phyloP scores from a whole-genome alignment of 305 asterid species.

The Striga hermonthica region DNA sequence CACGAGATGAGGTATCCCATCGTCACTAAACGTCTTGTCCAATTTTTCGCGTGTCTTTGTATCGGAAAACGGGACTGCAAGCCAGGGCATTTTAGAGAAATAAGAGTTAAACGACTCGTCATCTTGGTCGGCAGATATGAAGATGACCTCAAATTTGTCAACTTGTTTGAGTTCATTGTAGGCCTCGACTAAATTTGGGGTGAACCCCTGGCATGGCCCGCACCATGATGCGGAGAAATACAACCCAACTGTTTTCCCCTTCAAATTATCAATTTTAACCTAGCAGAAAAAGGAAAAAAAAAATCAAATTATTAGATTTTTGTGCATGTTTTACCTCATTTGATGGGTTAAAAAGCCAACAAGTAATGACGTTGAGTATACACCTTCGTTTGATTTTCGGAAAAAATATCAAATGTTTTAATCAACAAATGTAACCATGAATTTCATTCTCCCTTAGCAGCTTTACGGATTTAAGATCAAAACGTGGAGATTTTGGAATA shows the following conservation, averaged over 20 bases:
- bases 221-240: conserved; percentile 98
- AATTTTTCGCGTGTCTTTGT: conserved; percentile 51
- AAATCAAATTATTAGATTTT: neutral
- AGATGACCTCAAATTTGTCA: conserved; percentile 66
- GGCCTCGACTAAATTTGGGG: conserved; percentile 61
- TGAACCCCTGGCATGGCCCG: conserved; percentile 75
- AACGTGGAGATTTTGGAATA: no score
- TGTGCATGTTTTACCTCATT: no score
- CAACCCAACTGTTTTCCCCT: conserved; percentile 59
- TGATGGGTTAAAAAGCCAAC: neutral
- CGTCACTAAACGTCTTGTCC: conserved; percentile 48
- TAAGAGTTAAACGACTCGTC: conserved; percentile 53
- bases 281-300: conserved; percentile 20
- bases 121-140: conserved; percentile 59
- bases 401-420: no score
- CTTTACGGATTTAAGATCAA: no score
- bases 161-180: conserved; percentile 56
- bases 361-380: no score
- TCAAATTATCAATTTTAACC: conserved; percentile 53
- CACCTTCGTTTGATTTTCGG: no score
- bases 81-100: conserved; percentile 92
- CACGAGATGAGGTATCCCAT: conserved; percentile 77
- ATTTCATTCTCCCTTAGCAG: no score
- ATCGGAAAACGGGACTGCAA: conserved; percentile 77
- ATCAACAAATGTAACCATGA: no score